Evolutionary conservation across 768 basidiomycete genomes (phyloP), one percentile per base, ranked within the genome.

Genomic region (Boletus tylopilopsis): DNA sequence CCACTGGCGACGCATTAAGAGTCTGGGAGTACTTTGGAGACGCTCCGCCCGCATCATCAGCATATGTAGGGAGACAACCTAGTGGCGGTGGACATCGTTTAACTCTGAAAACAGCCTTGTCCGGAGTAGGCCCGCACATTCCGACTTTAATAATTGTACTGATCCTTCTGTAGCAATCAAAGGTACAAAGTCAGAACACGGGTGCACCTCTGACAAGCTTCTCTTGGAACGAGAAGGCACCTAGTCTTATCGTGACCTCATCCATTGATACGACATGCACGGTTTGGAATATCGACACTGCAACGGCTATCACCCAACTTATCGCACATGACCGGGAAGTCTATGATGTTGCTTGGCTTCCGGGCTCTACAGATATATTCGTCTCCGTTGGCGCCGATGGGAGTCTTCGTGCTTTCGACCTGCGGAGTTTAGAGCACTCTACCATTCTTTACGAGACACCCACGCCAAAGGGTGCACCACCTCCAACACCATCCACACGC

Each of bases 251-350:
- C 59, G 95, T 98, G 32, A 99, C 96, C 6, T 94, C 95, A 21
- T 96, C 94, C 8, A 95, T 98, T 60, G 96, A 99, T 65, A 99
- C 96, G 43, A 96, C 94, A 13, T 98, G 95, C 67, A 98, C 96
- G 2, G 89, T 98, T 21, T 99, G 96, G 96, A 96, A 99, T 68
- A 90, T 99, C 64, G 89, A 95, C 61, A 91, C 91, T 4, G 81
- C 84, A 22, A 85, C 88, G 7, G 95, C 96, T 22, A 82, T 98
- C 64, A 99, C 96, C 3, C 96, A 98, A 68, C 82, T 99, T 52
- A 95, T 96, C 62, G 94, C 95, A 0, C 95, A 96, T 69, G 94
- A 97, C 74, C 83, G 90, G 40, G 88, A 94, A 71, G 94, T 93
- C 13, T 95, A 94, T 71, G 94, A 97, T 64, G 94, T 96, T 35